Base-by-base conservation (phyloP, 805 yeast genomes). In the Kodamaea lidongshanica region DNA sequence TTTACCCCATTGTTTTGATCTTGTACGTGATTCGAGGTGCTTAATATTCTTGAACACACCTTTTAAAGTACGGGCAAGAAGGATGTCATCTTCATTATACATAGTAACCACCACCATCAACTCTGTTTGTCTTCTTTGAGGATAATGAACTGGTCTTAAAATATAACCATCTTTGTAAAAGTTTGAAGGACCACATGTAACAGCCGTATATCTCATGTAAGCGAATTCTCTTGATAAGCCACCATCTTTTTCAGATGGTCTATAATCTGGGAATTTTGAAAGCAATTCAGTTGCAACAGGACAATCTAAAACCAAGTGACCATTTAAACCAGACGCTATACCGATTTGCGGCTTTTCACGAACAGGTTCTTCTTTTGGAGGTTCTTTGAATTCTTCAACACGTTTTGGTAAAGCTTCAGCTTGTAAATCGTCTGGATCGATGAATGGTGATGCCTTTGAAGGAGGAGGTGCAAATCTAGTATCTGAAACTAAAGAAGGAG, bases 261-360 rank as follows among this genome's bases (percentile, higher is more conserved):
- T 44, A 34, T 59, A 63, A 38, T 61, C 67, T 8, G 65, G 67
- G 35, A 61, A 63, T 35, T 62, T 64, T 11, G 60, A 42, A 24
- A 81, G 58, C 29, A 86, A 65, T 28, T 74, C 69, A 17, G 74
- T 71, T n/a, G 94, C 77, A 1, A 86, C 88, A 7, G 94, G 95
- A 49, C 94, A 86, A 56, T 86, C 95, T 36, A 86, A 68, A 19
- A 86, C 84, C 50, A 86, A 70, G 48, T 86, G 86, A 33, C 95
- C 95, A 34, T 65, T 58, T 34, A 54, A 52, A 19, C 67, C 67
- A 6, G 55, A 36, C 3, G 62, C 62, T 16, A 49, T 35, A 12
- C 60, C 57, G 16, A 52, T 52, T 24, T 54, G 58, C 10, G 64
- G 59, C 38, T 57, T 56, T 7, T 52, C 45, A 27, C 58, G 40